A percentile compares a stretch with the other conserved stretches of the same genome.
phyloP scores from a whole-genome alignment of 352 stramenopile species.

The Globisporangium perplexum region DNA sequence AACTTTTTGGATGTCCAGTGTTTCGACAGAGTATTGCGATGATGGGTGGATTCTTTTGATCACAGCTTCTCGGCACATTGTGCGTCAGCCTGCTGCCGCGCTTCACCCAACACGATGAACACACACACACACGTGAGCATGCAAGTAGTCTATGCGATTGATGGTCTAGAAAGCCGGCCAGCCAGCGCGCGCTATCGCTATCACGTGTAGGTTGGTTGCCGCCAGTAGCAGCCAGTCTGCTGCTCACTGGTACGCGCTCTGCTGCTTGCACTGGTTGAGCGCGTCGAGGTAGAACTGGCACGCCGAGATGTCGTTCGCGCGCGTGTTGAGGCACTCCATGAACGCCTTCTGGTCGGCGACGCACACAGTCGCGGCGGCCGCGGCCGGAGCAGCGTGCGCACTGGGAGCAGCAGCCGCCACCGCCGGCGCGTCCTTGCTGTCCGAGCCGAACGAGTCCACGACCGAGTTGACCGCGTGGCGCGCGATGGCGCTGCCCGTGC shows the following conservation, averaged over 20 bases:
- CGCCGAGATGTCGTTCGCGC: conserved; percentile 68
- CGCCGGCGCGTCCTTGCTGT: conserved; percentile 23
- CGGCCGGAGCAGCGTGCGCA: conserved; percentile 7
- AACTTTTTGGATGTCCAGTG: too few relatives aligned
- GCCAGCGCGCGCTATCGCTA: too few relatives aligned
- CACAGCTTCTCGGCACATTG: too few relatives aligned
- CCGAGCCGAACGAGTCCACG: conserved; percentile 57
- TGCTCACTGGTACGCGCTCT: conserved; percentile 52
- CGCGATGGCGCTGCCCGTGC: conserved; percentile 93
- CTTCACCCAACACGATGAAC: too few relatives aligned
- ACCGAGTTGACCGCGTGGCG: conserved; percentile 80
- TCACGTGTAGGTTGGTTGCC: not conserved
- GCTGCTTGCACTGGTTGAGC: conserved; percentile 80
- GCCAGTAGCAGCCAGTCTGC: not conserved
- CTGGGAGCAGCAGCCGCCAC: not conserved
- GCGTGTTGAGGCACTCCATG: conserved; percentile 71
- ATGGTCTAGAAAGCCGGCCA: too few relatives aligned
- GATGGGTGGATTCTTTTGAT: too few relatives aligned
- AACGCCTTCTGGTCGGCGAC: conserved; percentile 69
- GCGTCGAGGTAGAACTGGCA: conserved; percentile 86
- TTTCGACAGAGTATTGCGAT: too few relatives aligned
- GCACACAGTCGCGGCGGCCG: conserved; percentile 29
- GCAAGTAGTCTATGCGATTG: too few relatives aligned
- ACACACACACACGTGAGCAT: not conserved
- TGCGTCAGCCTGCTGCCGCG: too few relatives aligned